Evolutionary conservation across 148 eudicot species (phyloP).

Genomic region (Cornus kousa): DNA sequence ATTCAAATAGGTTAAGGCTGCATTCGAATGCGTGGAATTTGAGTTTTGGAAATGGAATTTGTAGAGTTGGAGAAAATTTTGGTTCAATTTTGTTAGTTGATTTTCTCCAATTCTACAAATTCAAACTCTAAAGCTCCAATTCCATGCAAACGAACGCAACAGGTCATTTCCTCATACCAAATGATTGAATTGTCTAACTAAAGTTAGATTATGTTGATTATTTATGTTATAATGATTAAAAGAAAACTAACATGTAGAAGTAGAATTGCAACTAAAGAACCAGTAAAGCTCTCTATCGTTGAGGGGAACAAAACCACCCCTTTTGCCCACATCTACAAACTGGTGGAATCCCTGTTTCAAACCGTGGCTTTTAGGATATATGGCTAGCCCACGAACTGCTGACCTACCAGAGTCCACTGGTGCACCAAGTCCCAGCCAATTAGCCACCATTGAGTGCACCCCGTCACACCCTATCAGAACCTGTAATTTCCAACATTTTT

Average conservation of each 20-base stretch:
- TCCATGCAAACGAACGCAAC: too few species aligned
- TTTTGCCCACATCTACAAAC: constrained; percentile 10
- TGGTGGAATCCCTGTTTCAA: constrained; percentile 6
- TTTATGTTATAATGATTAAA: too few species aligned
- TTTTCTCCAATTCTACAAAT: too few species aligned
- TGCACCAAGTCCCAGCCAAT: constrained; percentile 19
- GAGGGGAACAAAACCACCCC: constrained; percentile 16
- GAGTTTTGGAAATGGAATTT: too few species aligned
- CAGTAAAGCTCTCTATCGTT: constrained; percentile 17
- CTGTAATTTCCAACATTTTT: neutral
- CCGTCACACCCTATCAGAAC: constrained; percentile 30
- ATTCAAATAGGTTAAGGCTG: too few species aligned
- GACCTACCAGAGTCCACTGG: constrained; percentile 2
- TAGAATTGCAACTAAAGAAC: constrained; percentile 4
- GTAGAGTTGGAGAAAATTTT: too few species aligned
- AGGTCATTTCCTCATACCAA: too few species aligned
- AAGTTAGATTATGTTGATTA: too few species aligned
- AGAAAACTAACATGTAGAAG: neutral
- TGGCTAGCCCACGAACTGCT: constrained; percentile 16
- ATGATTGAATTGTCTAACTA: too few species aligned
- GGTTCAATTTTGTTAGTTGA: too few species aligned
- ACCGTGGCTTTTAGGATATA: constrained; percentile 20
- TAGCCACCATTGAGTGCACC: constrained; percentile 28
- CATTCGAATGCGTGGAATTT: too few species aligned
- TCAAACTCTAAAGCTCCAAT: too few species aligned